phyloP scores from a whole-genome alignment of 345 rosid genomes.

The Acer negundo region DNA sequence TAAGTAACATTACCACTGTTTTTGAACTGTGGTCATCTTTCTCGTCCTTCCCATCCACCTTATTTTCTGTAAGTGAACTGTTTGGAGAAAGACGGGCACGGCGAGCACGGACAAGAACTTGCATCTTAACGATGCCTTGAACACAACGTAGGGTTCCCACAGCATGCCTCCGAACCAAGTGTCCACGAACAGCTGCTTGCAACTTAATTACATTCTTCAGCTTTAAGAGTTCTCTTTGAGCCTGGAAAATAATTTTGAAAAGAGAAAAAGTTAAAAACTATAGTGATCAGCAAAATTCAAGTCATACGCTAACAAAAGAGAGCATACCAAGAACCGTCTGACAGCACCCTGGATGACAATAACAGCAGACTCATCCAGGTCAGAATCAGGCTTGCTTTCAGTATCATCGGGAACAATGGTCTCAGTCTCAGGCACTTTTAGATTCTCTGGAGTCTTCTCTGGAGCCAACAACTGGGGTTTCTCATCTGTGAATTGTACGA shows the following conservation, averaged over 20 bases:
- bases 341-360: slow-evolving; percentile 59
- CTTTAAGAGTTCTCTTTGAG: slow-evolving; percentile 60
- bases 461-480: slow-evolving; percentile 38
- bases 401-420: slow-evolving; percentile 24
- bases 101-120: slow-evolving; percentile 79
- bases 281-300: neutral
- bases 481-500: slow-evolving; percentile 39
- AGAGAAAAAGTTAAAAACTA: neutral
- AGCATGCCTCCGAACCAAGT: slow-evolving; percentile 87
- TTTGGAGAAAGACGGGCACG: slow-evolving; percentile 42
- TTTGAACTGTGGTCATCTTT: slow-evolving; percentile 32
- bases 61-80: slow-evolving; percentile 28
- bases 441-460: slow-evolving; percentile 31
- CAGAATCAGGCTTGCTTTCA: slow-evolving; percentile 29
- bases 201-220: slow-evolving; percentile 70
- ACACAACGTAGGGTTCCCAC: slow-evolving; percentile 83
- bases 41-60: slow-evolving; percentile 24
- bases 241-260: slow-evolving; percentile 42
- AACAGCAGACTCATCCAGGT: slow-evolving; percentile 48
- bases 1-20: slow-evolving; percentile 40
- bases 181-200: slow-evolving; percentile 96
- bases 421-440: slow-evolving; percentile 36
- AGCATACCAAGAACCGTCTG: slow-evolving; percentile 56
- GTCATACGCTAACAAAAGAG: neutral
- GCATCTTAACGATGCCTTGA: slow-evolving; percentile 92